Conservation (phyloP, 495 filamentous ascomycete genomes). For the Sordaria brevicollis region DNA sequence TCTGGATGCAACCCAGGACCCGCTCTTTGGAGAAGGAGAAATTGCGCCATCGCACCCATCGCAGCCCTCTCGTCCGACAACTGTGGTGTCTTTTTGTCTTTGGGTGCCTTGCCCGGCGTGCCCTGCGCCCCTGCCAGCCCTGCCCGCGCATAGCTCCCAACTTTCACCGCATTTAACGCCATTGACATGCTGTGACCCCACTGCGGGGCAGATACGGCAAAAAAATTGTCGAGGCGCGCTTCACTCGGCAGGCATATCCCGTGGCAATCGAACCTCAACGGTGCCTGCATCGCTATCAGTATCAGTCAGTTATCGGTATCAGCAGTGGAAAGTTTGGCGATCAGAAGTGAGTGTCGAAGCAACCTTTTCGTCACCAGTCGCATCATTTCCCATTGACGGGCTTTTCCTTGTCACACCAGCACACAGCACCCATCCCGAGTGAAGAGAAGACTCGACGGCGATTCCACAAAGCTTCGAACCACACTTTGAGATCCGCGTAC, state of each 20-base stretch:
- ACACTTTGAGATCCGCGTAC: not conserved
- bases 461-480: not conserved
- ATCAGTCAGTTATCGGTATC: too few species aligned
- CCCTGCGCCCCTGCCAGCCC: not conserved
- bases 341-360: not conserved
- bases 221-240: slow-evolving; percentile 1
- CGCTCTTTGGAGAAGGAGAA: slow-evolving; percentile 6
- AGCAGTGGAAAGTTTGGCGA: not conserved
- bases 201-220: slow-evolving; percentile 10
- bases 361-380: not conserved
- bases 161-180: slow-evolving; percentile 11
- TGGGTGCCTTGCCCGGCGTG: not conserved
- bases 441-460: not conserved
- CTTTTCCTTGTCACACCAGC: not conserved
- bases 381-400: not conserved
- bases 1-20: slow-evolving; percentile 2
- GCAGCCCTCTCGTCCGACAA: slow-evolving; percentile 6
- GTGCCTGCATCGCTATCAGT: not conserved
- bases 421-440: not conserved
- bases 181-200: slow-evolving; percentile 9
- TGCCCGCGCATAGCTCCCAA: slow-evolving; percentile 2
- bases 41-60: slow-evolving; percentile 28
- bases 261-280: too few species aligned
- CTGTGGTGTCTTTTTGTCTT: not conserved
- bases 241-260: not conserved